Evolutionary conservation across 2,329 filamentous ascomycete genomes (phyloP).

Genomic region (Mycosphaerelloides madeirae): DNA sequence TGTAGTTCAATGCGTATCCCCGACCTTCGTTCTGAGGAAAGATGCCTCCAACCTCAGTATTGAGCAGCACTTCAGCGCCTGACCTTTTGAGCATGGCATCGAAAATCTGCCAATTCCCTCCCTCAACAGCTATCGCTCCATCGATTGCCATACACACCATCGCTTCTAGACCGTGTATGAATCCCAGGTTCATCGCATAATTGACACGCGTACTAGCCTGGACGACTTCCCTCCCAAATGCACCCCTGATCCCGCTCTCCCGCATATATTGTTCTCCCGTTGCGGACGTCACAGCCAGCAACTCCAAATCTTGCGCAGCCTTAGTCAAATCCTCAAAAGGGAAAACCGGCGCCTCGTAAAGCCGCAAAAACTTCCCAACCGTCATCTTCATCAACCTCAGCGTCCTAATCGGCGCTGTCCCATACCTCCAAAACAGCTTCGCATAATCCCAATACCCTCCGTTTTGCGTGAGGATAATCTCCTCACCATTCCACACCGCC

Average conservation of each 20-base stretch:
- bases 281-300: conserved; percentile 60
- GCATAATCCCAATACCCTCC: conserved; percentile 74
- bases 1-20: conserved; percentile 42
- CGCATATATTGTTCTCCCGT: conserved; percentile 71
- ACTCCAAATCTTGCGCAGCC: conserved; percentile 61
- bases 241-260: conserved; percentile 59
- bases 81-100: conserved; percentile 68
- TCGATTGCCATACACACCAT: conserved; percentile 91
- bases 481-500: conserved; percentile 77
- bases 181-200: conserved; percentile 82
- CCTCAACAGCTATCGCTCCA: conserved; percentile 70
- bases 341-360: conserved; percentile 79
- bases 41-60: conserved; percentile 64
- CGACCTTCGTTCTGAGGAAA: conserved; percentile 31
- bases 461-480: conserved; percentile 66
- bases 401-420: conserved; percentile 68
- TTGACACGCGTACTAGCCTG: conserved; percentile 91
- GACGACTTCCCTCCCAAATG: conserved; percentile 74
- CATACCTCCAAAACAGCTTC: conserved; percentile 82
- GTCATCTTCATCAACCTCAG: conserved; percentile 67
- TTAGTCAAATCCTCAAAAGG: conserved; percentile 75
- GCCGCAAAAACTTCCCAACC: conserved; percentile 66
- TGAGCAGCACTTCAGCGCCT: conserved; percentile 56
- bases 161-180: conserved; percentile 82
- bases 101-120: conserved; percentile 95